Evolutionary conservation across 805 yeast genomes (phyloP), one percentile per base, ranked within the genome.

Genomic region (Suhomyces prunicola): DNA sequence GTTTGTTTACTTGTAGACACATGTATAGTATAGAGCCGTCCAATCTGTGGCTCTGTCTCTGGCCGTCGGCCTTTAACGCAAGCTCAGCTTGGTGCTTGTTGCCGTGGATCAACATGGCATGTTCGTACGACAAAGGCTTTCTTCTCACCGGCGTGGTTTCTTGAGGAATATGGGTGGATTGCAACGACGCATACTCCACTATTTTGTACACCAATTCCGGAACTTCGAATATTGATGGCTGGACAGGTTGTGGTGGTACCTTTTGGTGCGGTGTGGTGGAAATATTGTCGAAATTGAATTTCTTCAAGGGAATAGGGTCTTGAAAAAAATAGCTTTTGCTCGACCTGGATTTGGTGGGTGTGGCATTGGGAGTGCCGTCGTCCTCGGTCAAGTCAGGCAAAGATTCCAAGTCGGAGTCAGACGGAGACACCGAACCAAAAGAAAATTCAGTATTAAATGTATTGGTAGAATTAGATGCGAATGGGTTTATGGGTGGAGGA

Each of bases 131-230:
- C 61, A 85, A 70, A 6, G 96, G 96, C 55, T 80, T 81, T 60
- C 96, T 77, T 59, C 93, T 74, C 1, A 76, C 63, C 46, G 88
- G 87, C 0, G 82, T 65, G 13, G 68, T 65, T 61, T 88, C 93
- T 45, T 75, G 79, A 2, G 93, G 93, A n/a, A 84, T 72, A 7
- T 68, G 64, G 1, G 78, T 73, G 52, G 62, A 64, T 54, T 77
- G 81, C 24, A 71, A 67, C 52, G 87, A 90, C n/a, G 87, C 86
- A 63, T 74, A 82, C 24, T 73, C 70, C 22, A 89, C 68, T 10
- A 90, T 87, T 51, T 77, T 74, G 55, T 75, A 68, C 13, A 90
- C 73, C 50, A 90, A 85, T 66, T 90, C 97, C 0, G 97, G 96
- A 35, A 87, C 84, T 48, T 77, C 74, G 61, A 90, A 87, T 7